Base-by-base conservation (phyloP, 441 rosid species). In the Biscutella auriculata region DNA sequence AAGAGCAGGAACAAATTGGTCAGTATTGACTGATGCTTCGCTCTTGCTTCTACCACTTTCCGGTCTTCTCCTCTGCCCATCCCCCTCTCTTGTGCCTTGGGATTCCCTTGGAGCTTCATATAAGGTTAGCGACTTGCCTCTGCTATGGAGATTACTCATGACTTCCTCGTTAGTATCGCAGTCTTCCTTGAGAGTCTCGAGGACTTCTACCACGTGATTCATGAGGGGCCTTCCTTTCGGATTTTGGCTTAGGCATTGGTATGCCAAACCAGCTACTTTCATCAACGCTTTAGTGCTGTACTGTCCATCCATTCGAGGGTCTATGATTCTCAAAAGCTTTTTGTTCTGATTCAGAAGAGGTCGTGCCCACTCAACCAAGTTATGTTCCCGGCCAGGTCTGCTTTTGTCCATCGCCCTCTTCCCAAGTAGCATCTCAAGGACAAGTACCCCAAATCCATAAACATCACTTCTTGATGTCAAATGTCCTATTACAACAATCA, bases 311-410 rank as follows among this genome's bases (percentile, higher is more conserved):
- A 89, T 76, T 75, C 93, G 80, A 32, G 88, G 96, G 68, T 93
- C 99, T 58, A 93, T 57, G 63, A 93, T 93, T 78, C 82, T 81
- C 42, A 84, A 65, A 66, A 85, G 81, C 85, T 93, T 93, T 76
- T 81, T 93, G 48, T 87, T 85, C 57, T 89, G 77, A 68, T 85
- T 93, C 75, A 93, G 55, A 45, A 93, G 74, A 0, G 97, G 99
- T 13, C 93, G 77, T 4, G 97, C 99, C 99, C 99, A 93, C 57
- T 93, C 99, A 15, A 93, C 97, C 54, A 89, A 69, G 78, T 87
- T 93, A 74, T 89, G 97, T 64, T 93, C 99, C 60, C 83, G 78
- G 72, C 90, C 83, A 44, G 98, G 92, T 56, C 90, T 78, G 72
- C 86, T 77, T 79, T 88, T 88, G 79, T 93, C 98, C 84, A 93